Evolutionary conservation across 1,139 yeast species (phyloP).

Genomic region (Blastobotrys petasosporus): DNA sequence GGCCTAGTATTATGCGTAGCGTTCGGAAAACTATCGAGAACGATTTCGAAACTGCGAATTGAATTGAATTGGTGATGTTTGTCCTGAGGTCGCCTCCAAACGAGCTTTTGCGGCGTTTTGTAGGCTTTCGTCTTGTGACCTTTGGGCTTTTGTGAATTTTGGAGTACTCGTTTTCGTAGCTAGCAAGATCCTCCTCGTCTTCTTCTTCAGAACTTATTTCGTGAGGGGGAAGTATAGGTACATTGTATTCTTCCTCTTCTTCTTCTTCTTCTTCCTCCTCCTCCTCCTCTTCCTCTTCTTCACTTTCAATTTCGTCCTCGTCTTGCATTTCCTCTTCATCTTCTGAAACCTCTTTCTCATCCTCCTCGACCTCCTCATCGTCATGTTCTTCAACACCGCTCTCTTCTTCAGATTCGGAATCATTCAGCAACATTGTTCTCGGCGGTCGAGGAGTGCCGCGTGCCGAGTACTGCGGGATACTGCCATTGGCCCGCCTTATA

Average conservation of each 20-base stretch:
- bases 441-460: slow-evolving; percentile 5
- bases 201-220: slow-evolving; percentile 4
- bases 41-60: background rate
- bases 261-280: slow-evolving; percentile 3
- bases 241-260: slow-evolving; percentile 5
- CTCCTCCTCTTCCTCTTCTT: slow-evolving; percentile 4
- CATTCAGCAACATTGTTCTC: slow-evolving; percentile 1
- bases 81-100: no score
- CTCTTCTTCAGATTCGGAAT: slow-evolving; percentile 2
- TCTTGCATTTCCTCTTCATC: background rate
- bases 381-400: background rate
- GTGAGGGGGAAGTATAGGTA: slow-evolving; percentile 13
- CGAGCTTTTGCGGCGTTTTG: background rate
- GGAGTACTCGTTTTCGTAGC: slow-evolving; percentile 10
- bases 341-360: background rate
- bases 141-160: slow-evolving; percentile 5
- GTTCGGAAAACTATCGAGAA: slow-evolving; percentile 7
- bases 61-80: no score
- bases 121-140: background rate
- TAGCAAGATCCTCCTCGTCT: slow-evolving; percentile 8
- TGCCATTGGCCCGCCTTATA: background rate
- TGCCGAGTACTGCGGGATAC: background rate
- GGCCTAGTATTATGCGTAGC: slow-evolving; percentile 6
- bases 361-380: background rate
- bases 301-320: background rate